Evolutionary conservation across 345 rosid species (phyloP), one percentile per base, ranked within the genome.

Genomic region (Abelmoschus esculentus): DNA sequence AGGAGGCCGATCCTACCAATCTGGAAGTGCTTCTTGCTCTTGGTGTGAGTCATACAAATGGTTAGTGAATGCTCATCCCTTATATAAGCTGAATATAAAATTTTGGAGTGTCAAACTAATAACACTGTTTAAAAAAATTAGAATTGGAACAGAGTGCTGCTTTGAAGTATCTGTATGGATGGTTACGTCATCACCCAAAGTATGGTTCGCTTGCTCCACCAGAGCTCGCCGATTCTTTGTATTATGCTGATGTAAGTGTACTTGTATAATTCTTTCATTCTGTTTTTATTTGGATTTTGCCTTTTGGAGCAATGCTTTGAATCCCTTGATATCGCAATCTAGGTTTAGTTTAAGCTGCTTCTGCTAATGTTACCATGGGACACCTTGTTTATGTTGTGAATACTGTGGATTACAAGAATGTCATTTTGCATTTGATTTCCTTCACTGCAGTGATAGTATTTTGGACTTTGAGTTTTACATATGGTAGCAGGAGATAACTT

Each of bases 11-110:
- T 82, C 98, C 98, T 59, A 73, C 88, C 73, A 96, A 96, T 81
- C 86, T 96, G 14, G 99, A 92, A 82, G 98, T 96, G 74, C 98
- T 96, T 81, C 98, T 96, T 79, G 91, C 99, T 6, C 96, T 96
- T 80, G 98, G 99, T 61, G 98, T 92, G 75, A 92, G 98, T 78
- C 98, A 96, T 84, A 92, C 99, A 71, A 96, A 96, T 74, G 99
- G 99, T 92, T 56, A 83, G 96, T 86, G 60, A 46, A 38, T 38
- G 53, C 9, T 56, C 13, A 5, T 56, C 64, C 36, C 32, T 17
- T 53, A 53, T 11, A 18, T 8, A 6, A 15, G 53, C 22, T 8
- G 26, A 13, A 8, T 15, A 29, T 18, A 69, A 55, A 46, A 56
- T 22, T 65, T 69, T 72, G 69, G 74, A 64, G 28, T 59, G 18